Base-by-base conservation (phyloP, 345 rosid species). In the Theobroma cacao region DNA sequence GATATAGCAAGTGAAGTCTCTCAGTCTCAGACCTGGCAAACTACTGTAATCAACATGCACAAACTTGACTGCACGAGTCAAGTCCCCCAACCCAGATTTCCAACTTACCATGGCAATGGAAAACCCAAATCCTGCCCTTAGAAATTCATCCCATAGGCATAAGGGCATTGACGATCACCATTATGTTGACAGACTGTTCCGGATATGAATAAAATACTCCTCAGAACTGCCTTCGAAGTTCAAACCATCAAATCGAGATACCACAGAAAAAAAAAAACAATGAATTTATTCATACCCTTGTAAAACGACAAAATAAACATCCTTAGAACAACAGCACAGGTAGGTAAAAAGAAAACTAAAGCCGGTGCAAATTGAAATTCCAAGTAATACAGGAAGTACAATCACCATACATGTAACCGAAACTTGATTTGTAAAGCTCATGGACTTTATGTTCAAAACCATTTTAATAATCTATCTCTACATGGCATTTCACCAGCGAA, bases 401-500 rank as follows among this genome's bases (percentile, higher is more conserved):
- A 7, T 40, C 65, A 13, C 52, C 77, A 58, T 60, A 60, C 45
- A 61, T 28, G 24, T 31, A 60, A n/a, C 53, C 40, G 40, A 41
- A 59, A 40, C 41, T 64, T 14, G 58, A 43, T 20, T 45, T 14
- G 3, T 40, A 12, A 12, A 41, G 24, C 76, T 55, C 50, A 36
- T 3, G 30, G 56, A 31, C 48, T 74, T 58, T 30, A 75, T 45
- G 33, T 45, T 47, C 69, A 43, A 59, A 56, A 74, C 22, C 74
- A 45, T 28, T 24, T 43, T 68, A 69, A 45, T 33, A 43, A 45
- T 68, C 73, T 68, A 4, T 41, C 45, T 82, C 58, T 34, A 80
- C 73, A 78, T 40, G 45, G 69, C 75, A 74, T 77, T 78, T 75
- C 68, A 36, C 56, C 52, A n/a, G 58, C 17, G 31, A 61, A 72